Percentiles rank a stretch among this genome's conserved stretches.
Evolutionary conservation across 345 rosid genomes (phyloP).

Genomic region (Euclidium syriacum): DNA sequence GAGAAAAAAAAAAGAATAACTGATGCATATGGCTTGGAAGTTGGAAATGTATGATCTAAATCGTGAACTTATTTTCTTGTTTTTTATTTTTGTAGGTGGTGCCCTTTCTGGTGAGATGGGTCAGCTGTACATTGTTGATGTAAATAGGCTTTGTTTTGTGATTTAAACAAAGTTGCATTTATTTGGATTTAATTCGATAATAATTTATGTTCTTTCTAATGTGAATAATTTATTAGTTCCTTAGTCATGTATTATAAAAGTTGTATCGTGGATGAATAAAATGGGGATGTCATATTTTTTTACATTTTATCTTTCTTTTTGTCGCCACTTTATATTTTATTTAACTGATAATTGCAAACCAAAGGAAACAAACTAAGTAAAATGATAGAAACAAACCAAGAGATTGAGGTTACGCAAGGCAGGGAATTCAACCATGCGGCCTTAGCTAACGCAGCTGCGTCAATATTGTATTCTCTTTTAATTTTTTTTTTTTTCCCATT

Average conservation of each 20-base stretch:
- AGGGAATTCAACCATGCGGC: too few relatives aligned
- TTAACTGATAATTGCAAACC: too few relatives aligned
- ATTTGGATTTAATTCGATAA: not conserved
- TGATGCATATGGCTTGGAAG: too few relatives aligned
- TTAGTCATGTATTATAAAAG: not conserved
- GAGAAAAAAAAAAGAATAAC: too few relatives aligned
- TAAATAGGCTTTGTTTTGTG: constrained; percentile 19
- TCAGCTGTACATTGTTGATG: constrained; percentile 19
- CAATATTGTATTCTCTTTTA: too few relatives aligned
- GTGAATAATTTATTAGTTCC: constrained; percentile 17
- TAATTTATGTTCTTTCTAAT: constrained; percentile 2
- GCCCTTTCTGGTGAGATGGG: constrained; percentile 80
- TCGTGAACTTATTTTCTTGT: not conserved
- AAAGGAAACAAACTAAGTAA: too few relatives aligned
- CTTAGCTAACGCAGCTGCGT: too few relatives aligned
- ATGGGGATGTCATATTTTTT: not conserved
- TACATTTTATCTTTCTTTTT: not conserved
- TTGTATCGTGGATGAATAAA: constrained; percentile 8
- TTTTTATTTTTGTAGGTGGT: constrained; percentile 60
- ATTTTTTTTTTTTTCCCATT: too few relatives aligned
- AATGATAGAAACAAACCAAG: too few relatives aligned
- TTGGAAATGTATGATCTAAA: not conserved
- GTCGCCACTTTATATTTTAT: too few relatives aligned
- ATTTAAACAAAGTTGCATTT: constrained; percentile 8
- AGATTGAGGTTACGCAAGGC: too few relatives aligned